Conservation (phyloP, 495 filamentous ascomycete species). For the Tuber brumale region DNA sequence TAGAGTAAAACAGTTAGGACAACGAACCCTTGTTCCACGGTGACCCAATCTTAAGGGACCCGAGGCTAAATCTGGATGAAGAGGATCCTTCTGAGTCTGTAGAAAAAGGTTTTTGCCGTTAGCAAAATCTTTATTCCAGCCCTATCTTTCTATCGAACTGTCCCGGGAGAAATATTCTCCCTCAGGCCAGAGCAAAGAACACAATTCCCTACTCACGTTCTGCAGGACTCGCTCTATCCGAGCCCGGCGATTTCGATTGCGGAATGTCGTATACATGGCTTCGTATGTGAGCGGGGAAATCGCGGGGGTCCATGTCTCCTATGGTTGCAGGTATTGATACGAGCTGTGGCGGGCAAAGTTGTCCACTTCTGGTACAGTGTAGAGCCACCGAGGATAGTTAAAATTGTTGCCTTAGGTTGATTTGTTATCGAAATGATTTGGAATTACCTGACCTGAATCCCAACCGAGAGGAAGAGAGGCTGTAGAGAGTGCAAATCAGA, state of each 20-base stretch:
- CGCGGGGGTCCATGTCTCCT: neutral
- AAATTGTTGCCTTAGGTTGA: neutral
- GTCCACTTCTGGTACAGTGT: neutral
- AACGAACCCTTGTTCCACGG: slow-evolving; percentile 35
- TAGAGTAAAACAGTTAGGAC: slow-evolving; percentile 12
- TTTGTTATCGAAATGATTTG: neutral
- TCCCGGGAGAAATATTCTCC: neutral
- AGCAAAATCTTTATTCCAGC: neutral
- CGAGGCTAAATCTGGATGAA: slow-evolving; percentile 30
- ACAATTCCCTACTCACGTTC: slow-evolving; percentile 21
- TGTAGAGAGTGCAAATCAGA: neutral
- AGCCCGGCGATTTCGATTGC: slow-evolving; percentile 6
- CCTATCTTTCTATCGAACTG: slow-evolving; percentile 9
- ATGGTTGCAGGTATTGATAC: neutral
- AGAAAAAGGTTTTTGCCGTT: neutral
- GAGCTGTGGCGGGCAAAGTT: neutral
- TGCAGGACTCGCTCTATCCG: slow-evolving; percentile 22
- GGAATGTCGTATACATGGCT: neutral
- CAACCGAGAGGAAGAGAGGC: neutral
- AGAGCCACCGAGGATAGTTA: neutral
- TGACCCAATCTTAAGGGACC: slow-evolving; percentile 33
- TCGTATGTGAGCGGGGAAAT: neutral
- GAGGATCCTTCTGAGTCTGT: slow-evolving; percentile 24
- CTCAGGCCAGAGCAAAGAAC: slow-evolving; percentile 20
- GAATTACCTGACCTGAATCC: neutral